A percentile compares a stretch with the other conserved stretches of the same genome.
These are phyloP conservation scores for Pistacia vera DNA, from an alignment of 345 rosid species.

Conservation along the genomic window DNA sequence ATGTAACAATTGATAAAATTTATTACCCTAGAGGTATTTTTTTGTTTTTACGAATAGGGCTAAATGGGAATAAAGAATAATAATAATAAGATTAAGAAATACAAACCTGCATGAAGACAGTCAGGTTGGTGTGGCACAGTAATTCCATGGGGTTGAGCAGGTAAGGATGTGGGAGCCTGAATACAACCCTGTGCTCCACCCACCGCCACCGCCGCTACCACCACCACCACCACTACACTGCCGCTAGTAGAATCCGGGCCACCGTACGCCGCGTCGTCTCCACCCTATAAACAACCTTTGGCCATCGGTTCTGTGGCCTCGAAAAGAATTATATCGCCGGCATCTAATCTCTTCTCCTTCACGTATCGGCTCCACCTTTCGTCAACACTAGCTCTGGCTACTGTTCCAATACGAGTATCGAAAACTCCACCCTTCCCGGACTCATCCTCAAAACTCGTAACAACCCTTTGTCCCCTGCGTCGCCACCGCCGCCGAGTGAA, in stretches of 20 bases:
- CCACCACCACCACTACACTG: constrained; percentile 18
- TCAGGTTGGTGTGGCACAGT: constrained; percentile 53
- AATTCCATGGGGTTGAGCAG: constrained; percentile 31
- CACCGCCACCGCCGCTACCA: constrained; percentile 8
- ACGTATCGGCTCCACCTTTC: constrained; percentile 91
- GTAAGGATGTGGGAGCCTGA: constrained; percentile 32
- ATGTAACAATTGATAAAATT: too few species aligned
- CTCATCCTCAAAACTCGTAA: constrained; percentile 74
- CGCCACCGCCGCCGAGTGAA: constrained; percentile 42
- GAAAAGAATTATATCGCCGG: constrained; percentile 75
- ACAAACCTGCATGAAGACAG: constrained; percentile 69
- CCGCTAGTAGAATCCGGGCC: neutral
- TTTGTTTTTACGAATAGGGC: too few species aligned
- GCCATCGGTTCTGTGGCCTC: constrained; percentile 50
- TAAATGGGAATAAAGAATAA: too few species aligned
- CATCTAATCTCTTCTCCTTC: constrained; percentile 81
- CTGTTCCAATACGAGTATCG: constrained; percentile 90
- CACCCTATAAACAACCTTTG: constrained; percentile 74
- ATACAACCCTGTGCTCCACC: constrained; percentile 34
- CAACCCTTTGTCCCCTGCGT: too few species aligned
- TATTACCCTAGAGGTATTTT: too few species aligned
- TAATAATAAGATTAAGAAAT: constrained; percentile 13
- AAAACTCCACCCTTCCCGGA: constrained; percentile 83
- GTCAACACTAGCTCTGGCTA: constrained; percentile 92
- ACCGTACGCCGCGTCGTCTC: constrained; percentile 43